These are phyloP conservation scores for Ophiostoma triangulosporum DNA, from an alignment of 2,329 filamentous ascomycete species.

Conservation along the genomic window DNA sequence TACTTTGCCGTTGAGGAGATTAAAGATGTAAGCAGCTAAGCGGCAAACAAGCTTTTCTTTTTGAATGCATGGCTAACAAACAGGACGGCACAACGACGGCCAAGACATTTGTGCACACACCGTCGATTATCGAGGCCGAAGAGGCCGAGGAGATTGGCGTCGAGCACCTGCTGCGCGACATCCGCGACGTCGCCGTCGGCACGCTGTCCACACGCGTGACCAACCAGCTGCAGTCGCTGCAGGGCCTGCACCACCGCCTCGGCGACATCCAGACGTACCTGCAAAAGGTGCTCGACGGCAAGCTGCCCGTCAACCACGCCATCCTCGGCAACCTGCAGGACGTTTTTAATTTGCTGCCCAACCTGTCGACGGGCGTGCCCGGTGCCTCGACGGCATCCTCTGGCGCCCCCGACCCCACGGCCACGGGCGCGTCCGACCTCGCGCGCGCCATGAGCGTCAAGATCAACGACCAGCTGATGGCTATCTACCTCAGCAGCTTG, in stretches of 20 bases:
- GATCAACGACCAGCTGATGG: constrained; percentile 98
- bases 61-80: not conserved
- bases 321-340: constrained; percentile 98
- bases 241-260: constrained; percentile 86
- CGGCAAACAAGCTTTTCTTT: no score
- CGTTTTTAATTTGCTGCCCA: constrained; percentile 95
- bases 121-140: constrained; percentile 95
- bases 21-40: constrained; percentile 65
- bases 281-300: constrained; percentile 85
- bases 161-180: constrained; percentile 93
- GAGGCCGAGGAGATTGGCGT: constrained; percentile 98
- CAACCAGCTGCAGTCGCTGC: constrained; percentile 91
- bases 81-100: constrained; percentile 94
- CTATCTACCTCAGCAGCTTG: constrained; percentile 91
- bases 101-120: constrained; percentile 96
- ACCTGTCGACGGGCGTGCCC: constrained; percentile 62
- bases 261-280: constrained; percentile 93
- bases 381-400: constrained; percentile 23
- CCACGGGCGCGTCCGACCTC: constrained; percentile 63
- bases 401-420: constrained; percentile 23
- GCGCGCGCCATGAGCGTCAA: constrained; percentile 97
- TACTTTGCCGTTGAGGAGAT: constrained; percentile 99
- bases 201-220: constrained; percentile 94
- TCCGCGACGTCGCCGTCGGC: constrained; percentile 92
- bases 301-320: constrained; percentile 90